Evolutionary conservation across 768 basidiomycete genomes (phyloP).

Genomic region (Chalciporus chontae): DNA sequence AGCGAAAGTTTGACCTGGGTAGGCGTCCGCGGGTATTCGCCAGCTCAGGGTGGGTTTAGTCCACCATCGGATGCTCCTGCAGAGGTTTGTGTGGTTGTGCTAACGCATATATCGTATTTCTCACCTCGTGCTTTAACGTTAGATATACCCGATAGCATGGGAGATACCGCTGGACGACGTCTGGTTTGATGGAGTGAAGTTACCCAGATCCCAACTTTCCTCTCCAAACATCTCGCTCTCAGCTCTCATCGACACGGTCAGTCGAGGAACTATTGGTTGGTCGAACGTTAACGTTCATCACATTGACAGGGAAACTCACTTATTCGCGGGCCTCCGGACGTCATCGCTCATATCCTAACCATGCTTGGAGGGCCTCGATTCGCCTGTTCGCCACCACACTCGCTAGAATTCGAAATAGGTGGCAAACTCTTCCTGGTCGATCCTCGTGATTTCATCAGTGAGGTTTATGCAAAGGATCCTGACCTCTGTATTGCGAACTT

Average conservation of each 20-base stretch:
- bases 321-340: constrained; percentile 69
- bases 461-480: constrained; percentile 36
- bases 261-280: background rate
- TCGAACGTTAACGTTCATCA: background rate
- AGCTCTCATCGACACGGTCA: constrained; percentile 69
- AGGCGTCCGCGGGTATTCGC: constrained; percentile 53
- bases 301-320: constrained; percentile 64
- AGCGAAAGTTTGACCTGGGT: constrained; percentile 61
- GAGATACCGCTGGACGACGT: constrained; percentile 70
- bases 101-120: background rate
- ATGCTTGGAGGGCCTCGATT: constrained; percentile 46
- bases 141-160: constrained; percentile 68
- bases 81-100: constrained; percentile 44
- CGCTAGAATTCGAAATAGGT: constrained; percentile 63
- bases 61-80: constrained; percentile 53
- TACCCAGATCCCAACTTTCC: constrained; percentile 55
- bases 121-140: constrained; percentile 3
- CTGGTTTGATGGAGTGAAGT: constrained; percentile 59
- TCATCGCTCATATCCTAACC: constrained; percentile 47
- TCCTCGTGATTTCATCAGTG: constrained; percentile 63
- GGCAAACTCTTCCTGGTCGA: constrained; percentile 70
- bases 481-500: constrained; percentile 52
- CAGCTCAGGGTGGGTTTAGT: constrained; percentile 49
- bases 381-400: constrained; percentile 59
- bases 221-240: constrained; percentile 50